Evolutionary conservation across 2,329 filamentous ascomycete species (phyloP), one percentile per base, ranked within the genome.

Genomic region (Lecanicillium sp.): DNA sequence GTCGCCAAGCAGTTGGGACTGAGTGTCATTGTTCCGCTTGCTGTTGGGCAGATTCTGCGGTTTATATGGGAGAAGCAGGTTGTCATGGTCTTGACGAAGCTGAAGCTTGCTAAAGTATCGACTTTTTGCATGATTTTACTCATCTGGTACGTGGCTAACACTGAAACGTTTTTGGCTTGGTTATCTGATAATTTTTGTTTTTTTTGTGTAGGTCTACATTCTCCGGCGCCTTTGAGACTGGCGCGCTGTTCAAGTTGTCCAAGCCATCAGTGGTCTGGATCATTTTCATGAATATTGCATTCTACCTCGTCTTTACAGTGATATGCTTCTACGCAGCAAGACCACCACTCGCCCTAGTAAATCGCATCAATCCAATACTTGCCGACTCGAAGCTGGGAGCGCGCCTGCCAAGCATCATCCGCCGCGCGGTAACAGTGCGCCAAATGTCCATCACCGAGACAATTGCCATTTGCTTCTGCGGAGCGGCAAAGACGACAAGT

Each of bases 381-480:
- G 57, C 55, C 19, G 55, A 59, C 8, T 62, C 59, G 1, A 25
- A 34, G 0, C 33, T 55, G 4, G 45, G 48, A 3, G 40, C 34
- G 2, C 47, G 41, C 35, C 46, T 62, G 9, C 62, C 60, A 2
- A 19, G 27, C 1, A 30, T 45, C n/a, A 5, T 60, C 32, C 50
- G 54, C 40, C 56, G 54, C 31, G 51, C 48, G 8, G n/a, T 75
- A 2, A 70, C 68, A 2, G 55, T 71, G 3, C 57, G 67, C 27
- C 75, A 69, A 49, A 66, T 83, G 53, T 60, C 70, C 1, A 71
- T 70, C 28, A 70, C 73, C 42, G 76, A 85, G 48, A 73, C 80
- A 0, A 73, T 85, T 35, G 80, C 83, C 0, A 74, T 84, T 12
- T 85, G 80, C 48, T 85, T 85, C 56, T 85, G 80, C 49, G 79